A percentile compares a stretch with the other conserved stretches of the same genome.
phyloP scores from a whole-genome alignment of 495 filamentous ascomycete species.

The Penicillium desertorum region DNA sequence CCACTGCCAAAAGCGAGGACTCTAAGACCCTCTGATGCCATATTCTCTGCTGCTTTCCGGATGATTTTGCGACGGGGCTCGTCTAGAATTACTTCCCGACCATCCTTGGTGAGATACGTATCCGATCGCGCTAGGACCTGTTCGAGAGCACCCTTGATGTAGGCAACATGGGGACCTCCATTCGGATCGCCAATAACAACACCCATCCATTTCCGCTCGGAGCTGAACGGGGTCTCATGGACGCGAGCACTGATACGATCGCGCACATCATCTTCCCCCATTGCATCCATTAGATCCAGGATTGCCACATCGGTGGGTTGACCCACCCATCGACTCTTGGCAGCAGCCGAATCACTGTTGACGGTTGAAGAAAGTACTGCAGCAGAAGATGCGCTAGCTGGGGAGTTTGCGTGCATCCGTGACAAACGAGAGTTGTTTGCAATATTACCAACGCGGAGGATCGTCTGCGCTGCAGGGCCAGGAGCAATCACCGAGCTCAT shows the following conservation, averaged over 20 bases:
- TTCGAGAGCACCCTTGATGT: constrained; percentile 94
- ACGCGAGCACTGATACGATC: constrained; percentile 76
- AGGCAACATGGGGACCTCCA: constrained; percentile 65
- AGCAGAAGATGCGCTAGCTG: constrained; percentile 66
- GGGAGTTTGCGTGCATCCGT: constrained; percentile 55
- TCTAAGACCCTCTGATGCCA: constrained; percentile 88
- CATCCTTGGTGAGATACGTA: constrained; percentile 84
- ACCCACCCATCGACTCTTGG: constrained; percentile 88
- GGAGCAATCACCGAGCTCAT: constrained; percentile 58
- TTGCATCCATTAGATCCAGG: constrained; percentile 84
- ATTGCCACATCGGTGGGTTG: constrained; percentile 97
- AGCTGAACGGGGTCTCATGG: constrained; percentile 90
- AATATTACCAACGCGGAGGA: constrained; percentile 89
- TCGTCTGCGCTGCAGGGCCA: constrained; percentile 69
- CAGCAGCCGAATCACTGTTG: constrained; percentile 56
- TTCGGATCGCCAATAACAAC: constrained; percentile 66
- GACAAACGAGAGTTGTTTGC: constrained; percentile 91
- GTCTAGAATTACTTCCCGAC: constrained; percentile 84
- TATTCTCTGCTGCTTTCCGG: constrained; percentile 76
- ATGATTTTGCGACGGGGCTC: constrained; percentile 70
- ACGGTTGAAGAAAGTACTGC: constrained; percentile 77
- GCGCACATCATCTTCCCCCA: constrained; percentile 86
- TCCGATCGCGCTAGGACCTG: constrained; percentile 83
- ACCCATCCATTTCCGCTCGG: constrained; percentile 98
- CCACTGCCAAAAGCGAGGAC: constrained; percentile 93